Evolutionary conservation across 2,329 filamentous ascomycete species (phyloP), one percentile per base, ranked within the genome.

Genomic region (Leptographium procerum): DNA sequence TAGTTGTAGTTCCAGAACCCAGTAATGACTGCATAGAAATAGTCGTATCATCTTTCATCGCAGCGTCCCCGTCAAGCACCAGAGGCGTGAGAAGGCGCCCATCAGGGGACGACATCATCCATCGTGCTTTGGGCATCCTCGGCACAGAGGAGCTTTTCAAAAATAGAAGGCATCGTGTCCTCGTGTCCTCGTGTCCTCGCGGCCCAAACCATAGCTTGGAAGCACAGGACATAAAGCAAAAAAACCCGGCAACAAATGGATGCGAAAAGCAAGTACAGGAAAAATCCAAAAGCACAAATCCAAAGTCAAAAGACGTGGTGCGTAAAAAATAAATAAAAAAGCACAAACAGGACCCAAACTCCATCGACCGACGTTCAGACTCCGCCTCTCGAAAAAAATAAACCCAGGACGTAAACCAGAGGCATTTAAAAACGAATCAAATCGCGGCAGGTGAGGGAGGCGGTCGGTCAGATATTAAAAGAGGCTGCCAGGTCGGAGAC

Each of bases 21-120:
- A 52, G 36, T 40, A 52, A 14, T 33, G 51, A 54, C 50, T 34
- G 48, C 54, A 29, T 52, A 47, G 24, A 56, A 59, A 34, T 48
- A n/a, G 29, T 57, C 56, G 57, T 59, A 34, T 60, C 57, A 52
- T 59, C 57, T 53, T 58, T 45, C 53, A 26, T 55, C 43, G 43
- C 43, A 33, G 53, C 53, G 53, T 55, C 53, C 53, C 53, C 40
- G 14, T 7, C 22, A 24, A 22, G 36, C 52, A 22, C 40, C 52
- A 19, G 36, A 16, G 43, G 40, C 53, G 53, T 47, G 19, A 48
- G 28, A 47, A 48, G 53, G 53, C 43, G 53, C 53, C 53, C 47
- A n/a, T n/a, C 10, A 22, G 40, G 53, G 40, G 53, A 43, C 40
- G 24, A 28, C 34, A 55, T 55, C 52, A 55, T 55, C 52, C 52